Conservation (phyloP, 169 alveolate genomes). For the Cryptosporidium ubiquitum region DNA sequence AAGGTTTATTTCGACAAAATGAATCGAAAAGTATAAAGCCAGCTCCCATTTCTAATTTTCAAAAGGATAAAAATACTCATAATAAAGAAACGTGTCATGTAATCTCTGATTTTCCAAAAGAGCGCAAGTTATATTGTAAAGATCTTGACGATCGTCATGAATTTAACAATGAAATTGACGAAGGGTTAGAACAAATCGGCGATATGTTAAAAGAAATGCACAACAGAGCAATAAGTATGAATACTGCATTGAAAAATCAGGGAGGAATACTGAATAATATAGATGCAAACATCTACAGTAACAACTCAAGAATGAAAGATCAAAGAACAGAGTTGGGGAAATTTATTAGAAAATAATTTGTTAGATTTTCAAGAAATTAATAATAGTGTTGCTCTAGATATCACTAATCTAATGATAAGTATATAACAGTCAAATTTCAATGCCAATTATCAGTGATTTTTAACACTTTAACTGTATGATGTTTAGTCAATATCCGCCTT, state of each 20-base stretch:
- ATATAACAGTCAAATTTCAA: neutral
- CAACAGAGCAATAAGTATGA: constrained; percentile 45
- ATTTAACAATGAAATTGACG: constrained; percentile 21
- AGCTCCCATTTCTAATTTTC: neutral
- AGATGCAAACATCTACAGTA: constrained; percentile 7
- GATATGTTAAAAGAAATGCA: constrained; percentile 65
- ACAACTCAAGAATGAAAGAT: constrained; percentile 48
- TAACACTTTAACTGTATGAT: neutral
- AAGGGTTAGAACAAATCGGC: constrained; percentile 29
- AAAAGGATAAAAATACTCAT: neutral
- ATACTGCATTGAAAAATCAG: constrained; percentile 34
- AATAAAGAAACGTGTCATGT: neutral
- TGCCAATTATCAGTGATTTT: neutral
- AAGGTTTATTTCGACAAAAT: constrained; percentile 33
- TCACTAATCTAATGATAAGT: neutral
- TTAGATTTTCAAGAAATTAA: neutral
- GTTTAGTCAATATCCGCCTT: neutral
- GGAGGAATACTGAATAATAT: constrained; percentile 24
- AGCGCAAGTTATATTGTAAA: neutral
- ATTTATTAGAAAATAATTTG: constrained; percentile 15
- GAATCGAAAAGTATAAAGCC: neutral
- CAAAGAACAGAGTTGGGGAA: constrained; percentile 44
- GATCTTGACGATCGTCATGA: neutral
- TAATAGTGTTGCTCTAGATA: neutral
- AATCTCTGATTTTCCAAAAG: neutral